Evolutionary conservation across 139 green algal species (phyloP).

Genomic region (Zygnema circumcarinatum): DNA sequence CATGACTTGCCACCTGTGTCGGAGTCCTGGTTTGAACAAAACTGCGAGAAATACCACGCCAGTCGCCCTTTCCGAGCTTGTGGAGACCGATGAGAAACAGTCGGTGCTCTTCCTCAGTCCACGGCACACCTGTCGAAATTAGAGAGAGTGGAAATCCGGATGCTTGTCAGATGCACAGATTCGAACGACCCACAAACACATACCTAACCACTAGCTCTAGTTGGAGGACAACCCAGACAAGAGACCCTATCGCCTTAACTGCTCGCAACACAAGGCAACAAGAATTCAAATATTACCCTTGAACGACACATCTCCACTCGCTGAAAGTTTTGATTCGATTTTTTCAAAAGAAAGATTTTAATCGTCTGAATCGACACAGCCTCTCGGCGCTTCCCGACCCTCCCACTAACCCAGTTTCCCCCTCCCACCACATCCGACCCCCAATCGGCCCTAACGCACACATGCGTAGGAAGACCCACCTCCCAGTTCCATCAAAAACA

Average conservation of each 20-base stretch:
- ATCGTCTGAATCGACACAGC: background rate
- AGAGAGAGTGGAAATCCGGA: constrained; percentile 20
- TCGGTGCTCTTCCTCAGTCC: constrained; percentile 84
- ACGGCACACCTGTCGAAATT: constrained; percentile 72
- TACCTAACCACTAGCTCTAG: background rate
- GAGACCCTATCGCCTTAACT: background rate
- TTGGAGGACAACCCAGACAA: background rate
- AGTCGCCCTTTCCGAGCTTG: constrained; percentile 84
- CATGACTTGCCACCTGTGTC: constrained; percentile 87
- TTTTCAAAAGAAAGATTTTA: constrained; percentile 2
- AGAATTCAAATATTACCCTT: background rate
- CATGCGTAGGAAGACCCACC: background rate
- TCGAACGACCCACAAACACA: background rate
- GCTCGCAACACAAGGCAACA: background rate
- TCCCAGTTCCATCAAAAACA: background rate
- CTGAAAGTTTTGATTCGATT: too few relatives aligned
- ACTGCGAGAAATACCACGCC: constrained; percentile 77
- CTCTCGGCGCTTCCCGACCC: background rate
- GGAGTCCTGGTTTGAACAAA: constrained; percentile 80
- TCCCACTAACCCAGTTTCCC: background rate
- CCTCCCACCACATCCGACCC: background rate
- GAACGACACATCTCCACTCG: too few relatives aligned
- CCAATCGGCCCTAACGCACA: background rate
- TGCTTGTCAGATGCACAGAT: background rate
- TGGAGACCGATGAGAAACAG: constrained; percentile 79